phyloP scores from a whole-genome alignment of 2,329 filamentous ascomycete genomes.

The Clarireedia sp. region DNA sequence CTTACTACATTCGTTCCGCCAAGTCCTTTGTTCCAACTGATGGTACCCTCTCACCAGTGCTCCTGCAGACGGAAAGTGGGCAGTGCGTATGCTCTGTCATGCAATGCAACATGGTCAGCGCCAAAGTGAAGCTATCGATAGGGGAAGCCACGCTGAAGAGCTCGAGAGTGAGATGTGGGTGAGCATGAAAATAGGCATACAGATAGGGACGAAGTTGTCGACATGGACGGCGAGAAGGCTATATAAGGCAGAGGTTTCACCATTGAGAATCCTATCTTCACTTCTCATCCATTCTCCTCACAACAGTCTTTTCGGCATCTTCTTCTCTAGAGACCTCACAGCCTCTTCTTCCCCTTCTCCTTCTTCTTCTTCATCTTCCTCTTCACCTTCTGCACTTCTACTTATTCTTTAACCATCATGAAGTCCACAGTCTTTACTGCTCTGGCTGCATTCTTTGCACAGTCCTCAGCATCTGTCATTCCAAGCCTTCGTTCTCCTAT shows the following conservation, averaged over 20 bases:
- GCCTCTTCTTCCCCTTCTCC: background rate
- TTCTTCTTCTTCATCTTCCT: background rate
- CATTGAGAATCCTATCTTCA: background rate
- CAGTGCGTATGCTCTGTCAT: background rate
- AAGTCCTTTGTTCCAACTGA: background rate
- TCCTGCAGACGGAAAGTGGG: background rate
- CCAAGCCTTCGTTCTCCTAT: conserved; percentile 14
- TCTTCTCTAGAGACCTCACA: background rate
- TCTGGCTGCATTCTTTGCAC: conserved; percentile 15
- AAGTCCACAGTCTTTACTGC: conserved; percentile 22
- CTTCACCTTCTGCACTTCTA: background rate
- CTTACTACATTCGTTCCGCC: background rate
- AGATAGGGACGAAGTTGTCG: background rate
- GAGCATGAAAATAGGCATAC: background rate
- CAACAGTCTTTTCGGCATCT: background rate
- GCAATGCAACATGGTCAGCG: background rate
- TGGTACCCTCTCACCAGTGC: background rate
- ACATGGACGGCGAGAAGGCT: background rate
- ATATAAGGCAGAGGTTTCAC: background rate
- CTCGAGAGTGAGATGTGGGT: background rate
- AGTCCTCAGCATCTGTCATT: conserved; percentile 18
- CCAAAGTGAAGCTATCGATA: background rate
- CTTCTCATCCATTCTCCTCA: background rate
- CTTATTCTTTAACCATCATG: conserved; percentile 15
- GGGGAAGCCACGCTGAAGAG: background rate